Conservation (phyloP, 192 early-diverging fungal species). For the Coemansia sp. region DNA sequence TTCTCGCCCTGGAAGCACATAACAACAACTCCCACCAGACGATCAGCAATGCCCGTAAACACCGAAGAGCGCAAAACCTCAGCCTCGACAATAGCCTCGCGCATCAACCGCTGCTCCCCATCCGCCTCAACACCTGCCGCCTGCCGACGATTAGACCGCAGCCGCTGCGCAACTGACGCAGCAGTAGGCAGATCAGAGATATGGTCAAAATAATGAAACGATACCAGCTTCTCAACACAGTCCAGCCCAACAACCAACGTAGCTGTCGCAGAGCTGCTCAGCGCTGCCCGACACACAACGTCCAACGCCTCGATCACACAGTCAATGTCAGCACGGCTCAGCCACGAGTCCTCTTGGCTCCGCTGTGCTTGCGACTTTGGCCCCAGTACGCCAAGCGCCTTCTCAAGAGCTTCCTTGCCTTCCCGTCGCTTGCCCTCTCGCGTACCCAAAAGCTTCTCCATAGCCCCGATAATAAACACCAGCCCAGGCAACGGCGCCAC, state of each 20-base stretch:
- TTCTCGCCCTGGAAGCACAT: constrained; percentile 77
- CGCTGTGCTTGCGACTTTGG: constrained; percentile 13
- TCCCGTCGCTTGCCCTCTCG: constrained; percentile 61
- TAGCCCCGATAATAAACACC: constrained; percentile 66
- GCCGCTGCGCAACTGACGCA: constrained; percentile 11
- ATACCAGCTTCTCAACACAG: constrained; percentile 79
- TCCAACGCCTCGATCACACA: constrained; percentile 67
- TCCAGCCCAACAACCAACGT: constrained; percentile 75
- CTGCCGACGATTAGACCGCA: constrained; percentile 16
- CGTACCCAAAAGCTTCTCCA: constrained; percentile 63
- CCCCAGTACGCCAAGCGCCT: constrained; percentile 29
- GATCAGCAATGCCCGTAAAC: constrained; percentile 12
- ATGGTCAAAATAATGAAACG: constrained; percentile 65
- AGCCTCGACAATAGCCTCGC: constrained; percentile 15
- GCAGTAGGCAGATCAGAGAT: constrained; percentile 18
- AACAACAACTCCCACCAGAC: constrained; percentile 76
- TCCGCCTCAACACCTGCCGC: constrained; percentile 7
- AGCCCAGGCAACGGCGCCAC: constrained; percentile 39
- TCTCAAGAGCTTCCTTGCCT: constrained; percentile 57
- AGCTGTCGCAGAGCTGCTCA: constrained; percentile 58
- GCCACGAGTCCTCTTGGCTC: constrained; percentile 17
- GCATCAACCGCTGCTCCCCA: constrained; percentile 5
- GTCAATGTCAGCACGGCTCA: constrained; percentile 28
- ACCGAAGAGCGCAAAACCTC: neutral
- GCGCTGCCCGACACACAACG: constrained; percentile 23